Evolutionary conservation across 139 green algal species (phyloP).

Genomic region (Auxenochlorella pyrenoidosa): DNA sequence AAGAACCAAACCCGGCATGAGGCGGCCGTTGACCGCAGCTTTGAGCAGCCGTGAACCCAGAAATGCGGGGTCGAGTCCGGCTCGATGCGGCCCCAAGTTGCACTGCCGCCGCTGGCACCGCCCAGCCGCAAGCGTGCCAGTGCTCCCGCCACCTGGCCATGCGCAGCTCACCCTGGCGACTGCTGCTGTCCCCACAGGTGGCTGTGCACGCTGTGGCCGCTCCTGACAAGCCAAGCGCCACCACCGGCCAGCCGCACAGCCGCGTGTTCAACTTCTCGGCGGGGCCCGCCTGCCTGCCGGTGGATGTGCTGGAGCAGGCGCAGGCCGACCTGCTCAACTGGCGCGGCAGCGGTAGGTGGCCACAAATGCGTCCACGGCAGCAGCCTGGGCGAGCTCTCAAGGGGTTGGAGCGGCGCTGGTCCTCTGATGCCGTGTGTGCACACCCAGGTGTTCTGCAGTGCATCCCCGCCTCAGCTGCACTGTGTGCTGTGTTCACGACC

Average conservation of each 20-base stretch:
- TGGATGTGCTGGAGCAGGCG: slow-evolving; percentile 92
- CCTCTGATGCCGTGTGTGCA: no score
- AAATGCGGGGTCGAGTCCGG: no score
- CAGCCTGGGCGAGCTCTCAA: no score
- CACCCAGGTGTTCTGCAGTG: no score
- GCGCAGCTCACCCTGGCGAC: not conserved
- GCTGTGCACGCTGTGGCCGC: slow-evolving; percentile 18
- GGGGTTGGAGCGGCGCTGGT: no score
- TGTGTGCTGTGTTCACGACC: no score
- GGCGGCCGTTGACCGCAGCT: no score
- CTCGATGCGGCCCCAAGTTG: not conserved
- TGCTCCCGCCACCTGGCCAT: no score
- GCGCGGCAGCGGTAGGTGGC: slow-evolving; percentile 55
- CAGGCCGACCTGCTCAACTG: slow-evolving; percentile 97
- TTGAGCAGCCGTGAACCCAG: no score
- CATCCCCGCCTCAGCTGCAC: no score
- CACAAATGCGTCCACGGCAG: not conserved
- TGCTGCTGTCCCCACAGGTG: slow-evolving; percentile 12
- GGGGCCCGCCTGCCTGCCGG: slow-evolving; percentile 91
- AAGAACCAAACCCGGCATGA: no score
- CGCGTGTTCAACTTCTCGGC: slow-evolving; percentile 90
- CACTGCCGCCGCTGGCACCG: not conserved
- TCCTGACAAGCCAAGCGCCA: not conserved
- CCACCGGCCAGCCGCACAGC: slow-evolving; percentile 52
- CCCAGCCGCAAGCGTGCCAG: not conserved